phyloP scores from a whole-genome alignment of 805 yeast genomes.

The Cyberlindnera americana region DNA sequence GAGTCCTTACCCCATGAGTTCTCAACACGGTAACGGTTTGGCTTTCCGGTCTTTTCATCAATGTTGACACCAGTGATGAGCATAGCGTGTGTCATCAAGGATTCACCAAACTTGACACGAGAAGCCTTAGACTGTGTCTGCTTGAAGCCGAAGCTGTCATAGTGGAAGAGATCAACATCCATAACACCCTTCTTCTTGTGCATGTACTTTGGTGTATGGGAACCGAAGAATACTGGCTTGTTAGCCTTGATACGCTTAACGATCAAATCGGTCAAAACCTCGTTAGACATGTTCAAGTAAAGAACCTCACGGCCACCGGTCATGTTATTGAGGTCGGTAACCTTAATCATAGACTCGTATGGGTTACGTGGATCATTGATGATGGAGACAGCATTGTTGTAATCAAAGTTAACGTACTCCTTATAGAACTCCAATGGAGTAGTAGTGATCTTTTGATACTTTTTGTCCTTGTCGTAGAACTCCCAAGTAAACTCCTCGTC shows the following conservation, averaged over 20 bases:
- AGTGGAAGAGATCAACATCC: slow-evolving; percentile 69
- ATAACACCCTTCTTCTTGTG: slow-evolving; percentile 61
- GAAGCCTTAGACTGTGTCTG: slow-evolving; percentile 58
- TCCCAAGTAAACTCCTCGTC: slow-evolving; percentile 70
- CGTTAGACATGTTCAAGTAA: slow-evolving; percentile 66
- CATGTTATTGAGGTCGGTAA: slow-evolving; percentile 73
- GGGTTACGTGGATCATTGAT: slow-evolving; percentile 81
- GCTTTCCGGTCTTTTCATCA: slow-evolving; percentile 50
- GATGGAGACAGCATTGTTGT: slow-evolving; percentile 54
- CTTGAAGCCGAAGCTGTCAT: slow-evolving; percentile 52
- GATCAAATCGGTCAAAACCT: slow-evolving; percentile 54
- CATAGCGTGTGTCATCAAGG: slow-evolving; percentile 91
- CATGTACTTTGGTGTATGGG: slow-evolving; percentile 81
- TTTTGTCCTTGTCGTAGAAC: slow-evolving; percentile 65
- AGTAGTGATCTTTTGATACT: slow-evolving; percentile 42
- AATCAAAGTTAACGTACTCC: slow-evolving; percentile 50
- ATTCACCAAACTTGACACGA: slow-evolving; percentile 64
- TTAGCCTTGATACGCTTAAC: slow-evolving; percentile 65
- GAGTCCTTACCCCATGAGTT: slow-evolving; percentile 74
- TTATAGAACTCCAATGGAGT: slow-evolving; percentile 65
- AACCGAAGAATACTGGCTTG: slow-evolving; percentile 84
- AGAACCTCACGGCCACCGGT: slow-evolving; percentile 65
- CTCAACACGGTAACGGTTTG: slow-evolving; percentile 69
- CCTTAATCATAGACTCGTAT: slow-evolving; percentile 58
- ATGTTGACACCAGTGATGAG: slow-evolving; percentile 76